Evolutionary conservation across 139 green algal species (phyloP).

Genomic region (Deuterostichococcus epilithicus): DNA sequence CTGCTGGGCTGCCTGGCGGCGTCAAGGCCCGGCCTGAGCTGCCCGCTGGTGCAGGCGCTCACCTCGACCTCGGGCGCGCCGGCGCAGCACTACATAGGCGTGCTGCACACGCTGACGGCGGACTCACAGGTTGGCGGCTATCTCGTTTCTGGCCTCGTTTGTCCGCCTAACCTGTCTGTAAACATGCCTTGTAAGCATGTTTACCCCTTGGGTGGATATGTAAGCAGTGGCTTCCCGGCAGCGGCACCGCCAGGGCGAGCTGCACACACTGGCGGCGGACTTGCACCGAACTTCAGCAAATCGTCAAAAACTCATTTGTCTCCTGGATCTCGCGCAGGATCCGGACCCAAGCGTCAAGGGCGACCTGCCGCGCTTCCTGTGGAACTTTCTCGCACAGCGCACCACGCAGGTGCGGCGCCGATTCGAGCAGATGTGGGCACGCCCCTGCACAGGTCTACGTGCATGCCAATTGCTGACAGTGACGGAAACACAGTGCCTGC

Average conservation of each 20-base stretch:
- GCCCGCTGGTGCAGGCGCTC: slow-evolving; percentile 31
- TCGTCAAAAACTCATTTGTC: neutral
- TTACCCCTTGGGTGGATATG: too few species aligned
- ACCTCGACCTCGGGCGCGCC: neutral
- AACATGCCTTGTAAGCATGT: too few species aligned
- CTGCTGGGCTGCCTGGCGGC: slow-evolving; percentile 37
- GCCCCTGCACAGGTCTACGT: neutral
- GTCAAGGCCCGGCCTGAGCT: slow-evolving; percentile 35
- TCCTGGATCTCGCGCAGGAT: slow-evolving; percentile 1
- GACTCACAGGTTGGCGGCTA: slow-evolving; percentile 14
- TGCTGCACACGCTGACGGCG: slow-evolving; percentile 34
- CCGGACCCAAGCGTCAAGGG: slow-evolving; percentile 21
- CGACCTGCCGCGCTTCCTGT: slow-evolving; percentile 49
- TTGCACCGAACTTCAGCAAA: slow-evolving; percentile 8
- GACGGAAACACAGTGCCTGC: too few species aligned
- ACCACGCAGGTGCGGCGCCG: neutral
- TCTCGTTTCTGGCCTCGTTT: neutral
- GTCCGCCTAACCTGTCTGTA: too few species aligned
- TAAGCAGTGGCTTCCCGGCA: too few species aligned
- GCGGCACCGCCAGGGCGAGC: slow-evolving; percentile 44
- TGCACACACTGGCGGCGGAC: slow-evolving; percentile 31
- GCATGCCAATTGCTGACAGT: neutral
- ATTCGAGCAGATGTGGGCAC: neutral
- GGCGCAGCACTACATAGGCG: slow-evolving; percentile 43
- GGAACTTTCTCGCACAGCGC: slow-evolving; percentile 38